These are phyloP conservation scores for Tuber calosporum DNA, from an alignment of 495 filamentous ascomycete species.

Conservation along the genomic window DNA sequence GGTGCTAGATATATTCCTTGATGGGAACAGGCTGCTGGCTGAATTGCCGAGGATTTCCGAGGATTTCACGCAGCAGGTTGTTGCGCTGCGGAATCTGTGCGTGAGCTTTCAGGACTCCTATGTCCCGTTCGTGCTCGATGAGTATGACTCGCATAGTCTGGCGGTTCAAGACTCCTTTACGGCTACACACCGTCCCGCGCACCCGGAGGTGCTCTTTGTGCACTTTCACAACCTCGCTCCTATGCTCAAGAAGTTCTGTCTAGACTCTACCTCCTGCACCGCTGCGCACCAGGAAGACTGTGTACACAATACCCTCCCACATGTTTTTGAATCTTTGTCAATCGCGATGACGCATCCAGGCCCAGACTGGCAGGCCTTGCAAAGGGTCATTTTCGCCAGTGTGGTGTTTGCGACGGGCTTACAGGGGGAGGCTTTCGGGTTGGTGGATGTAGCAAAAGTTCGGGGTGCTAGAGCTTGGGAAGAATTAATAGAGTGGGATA, in stretches of 20 bases:
- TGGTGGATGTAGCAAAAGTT: not conserved
- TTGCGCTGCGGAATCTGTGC: not conserved
- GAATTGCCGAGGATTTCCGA: not conserved
- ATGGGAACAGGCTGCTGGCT: not conserved
- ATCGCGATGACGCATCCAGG: not conserved
- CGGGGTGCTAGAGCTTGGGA: not conserved
- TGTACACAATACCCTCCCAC: not conserved
- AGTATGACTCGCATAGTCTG: not conserved
- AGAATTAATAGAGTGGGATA: not conserved
- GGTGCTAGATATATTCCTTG: not conserved
- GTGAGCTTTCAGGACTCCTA: not conserved
- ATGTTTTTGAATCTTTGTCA: not conserved
- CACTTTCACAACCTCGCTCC: constrained; percentile 1
- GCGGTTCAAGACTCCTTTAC: not conserved
- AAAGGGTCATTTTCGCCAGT: not conserved
- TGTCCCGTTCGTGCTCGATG: not conserved
- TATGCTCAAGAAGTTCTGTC: not conserved
- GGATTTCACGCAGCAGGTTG: not conserved
- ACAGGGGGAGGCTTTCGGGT: not conserved
- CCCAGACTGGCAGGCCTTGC: not conserved
- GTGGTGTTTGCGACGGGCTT: not conserved
- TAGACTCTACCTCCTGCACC: not conserved
- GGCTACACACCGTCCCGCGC: not conserved
- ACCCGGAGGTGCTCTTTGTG: not conserved
- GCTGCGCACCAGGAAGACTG: not conserved